Base-by-base conservation (phyloP, 2,329 filamentous ascomycete species). In the Beauveria australis region DNA sequence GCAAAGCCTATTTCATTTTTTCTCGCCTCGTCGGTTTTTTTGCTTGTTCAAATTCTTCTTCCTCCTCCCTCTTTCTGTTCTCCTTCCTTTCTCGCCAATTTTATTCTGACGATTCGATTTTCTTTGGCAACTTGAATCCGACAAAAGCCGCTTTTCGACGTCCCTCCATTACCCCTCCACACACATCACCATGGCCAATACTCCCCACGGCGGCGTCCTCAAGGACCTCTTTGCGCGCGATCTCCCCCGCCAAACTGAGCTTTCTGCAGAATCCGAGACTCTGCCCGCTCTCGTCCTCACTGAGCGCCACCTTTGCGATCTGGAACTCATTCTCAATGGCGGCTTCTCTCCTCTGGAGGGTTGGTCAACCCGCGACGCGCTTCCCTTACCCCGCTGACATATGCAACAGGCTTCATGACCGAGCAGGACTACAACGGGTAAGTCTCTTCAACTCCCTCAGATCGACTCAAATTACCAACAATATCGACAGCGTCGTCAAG, bases 181-280 rank as follows among this genome's bases (percentile, higher is more conserved):
- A 53, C 60, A 62, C 64, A 62, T 62, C 70, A 80, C 66, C 66
- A 88, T 88, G 85, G 84, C 85, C 71, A 87, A 87, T 76, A 70
- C 84, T 75, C 89, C 90, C 67, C 89, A 94, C 73, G 93, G 93
- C 79, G 94, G 94, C 73, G 82, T 93, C 82, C 90, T 99, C 72
- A 97, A 97, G 89, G 94, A 99, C 82, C 86, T 99, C 74, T 84
- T 97, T 69, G 92, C 92, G 67, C 89, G 94, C 78, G 94, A 99
- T 84, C 84, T 87, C 65, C 89, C 90, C 67, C 87, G 89, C 72
- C 88, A 94, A 67, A 81, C 81, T 65, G 81, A 96, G 79, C 89
- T 99, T 65, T 79, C 81, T 61, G 84, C 83, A 52, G 94, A 99
- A 79, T 89, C 93, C 47, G 92, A 96, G 81, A 88, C 73, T 37